These are phyloP conservation scores for Pythium pectinolyticum DNA, from an alignment of 352 stramenopile genomes.

Conservation along the genomic window DNA sequence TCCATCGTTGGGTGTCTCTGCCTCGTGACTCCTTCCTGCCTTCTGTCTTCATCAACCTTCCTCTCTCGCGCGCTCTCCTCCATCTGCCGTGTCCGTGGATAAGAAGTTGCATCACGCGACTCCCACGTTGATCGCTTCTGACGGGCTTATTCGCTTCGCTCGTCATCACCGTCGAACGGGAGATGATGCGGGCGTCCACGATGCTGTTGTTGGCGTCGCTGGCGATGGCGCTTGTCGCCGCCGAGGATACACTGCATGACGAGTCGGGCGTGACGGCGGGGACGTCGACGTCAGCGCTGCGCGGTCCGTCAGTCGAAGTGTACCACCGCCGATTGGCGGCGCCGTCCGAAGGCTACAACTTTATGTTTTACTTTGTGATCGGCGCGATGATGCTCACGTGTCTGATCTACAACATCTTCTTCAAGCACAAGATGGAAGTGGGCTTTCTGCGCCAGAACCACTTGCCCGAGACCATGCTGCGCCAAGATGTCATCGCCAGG, in stretches of 20 bases:
- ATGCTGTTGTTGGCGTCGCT: not conserved
- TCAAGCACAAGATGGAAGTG: constrained; percentile 81
- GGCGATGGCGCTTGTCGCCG: not conserved
- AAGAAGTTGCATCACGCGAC: no score
- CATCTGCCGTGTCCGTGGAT: no score
- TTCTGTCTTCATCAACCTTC: no score
- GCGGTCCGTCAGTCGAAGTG: not conserved
- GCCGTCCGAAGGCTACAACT: constrained; percentile 79
- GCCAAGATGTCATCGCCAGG: constrained; percentile 85
- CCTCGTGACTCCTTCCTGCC: no score
- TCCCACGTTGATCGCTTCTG: no score
- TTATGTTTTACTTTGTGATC: constrained; percentile 90
- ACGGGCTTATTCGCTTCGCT: no score
- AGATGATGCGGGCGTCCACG: not conserved
- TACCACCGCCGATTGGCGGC: constrained; percentile 24
- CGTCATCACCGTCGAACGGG: no score
- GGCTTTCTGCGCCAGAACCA: constrained; percentile 66
- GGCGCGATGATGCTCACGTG: constrained; percentile 87
- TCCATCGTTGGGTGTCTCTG: no score
- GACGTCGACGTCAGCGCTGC: no score
- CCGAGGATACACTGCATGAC: not conserved
- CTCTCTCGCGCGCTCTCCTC: no score
- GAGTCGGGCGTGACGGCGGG: not conserved
- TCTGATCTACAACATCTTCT: constrained; percentile 89
- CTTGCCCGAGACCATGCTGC: constrained; percentile 82